Conservation (phyloP, 1,284 basidiomycete species). For the Thecaphora frezii region DNA sequence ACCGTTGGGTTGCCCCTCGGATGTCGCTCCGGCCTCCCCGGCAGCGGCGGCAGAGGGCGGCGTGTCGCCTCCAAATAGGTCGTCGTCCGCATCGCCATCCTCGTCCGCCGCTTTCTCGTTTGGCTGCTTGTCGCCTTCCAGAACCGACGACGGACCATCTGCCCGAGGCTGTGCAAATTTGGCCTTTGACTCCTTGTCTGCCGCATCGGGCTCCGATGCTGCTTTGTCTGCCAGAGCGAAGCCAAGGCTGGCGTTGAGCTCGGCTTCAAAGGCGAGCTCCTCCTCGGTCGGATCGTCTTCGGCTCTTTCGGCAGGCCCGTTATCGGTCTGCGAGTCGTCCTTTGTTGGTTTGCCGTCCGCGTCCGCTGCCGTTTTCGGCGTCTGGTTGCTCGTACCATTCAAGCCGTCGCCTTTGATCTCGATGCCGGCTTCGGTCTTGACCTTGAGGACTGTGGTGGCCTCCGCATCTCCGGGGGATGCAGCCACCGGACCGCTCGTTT, state of each 20-base stretch:
- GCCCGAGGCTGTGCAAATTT: constrained; percentile 14
- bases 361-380: background rate
- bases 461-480: too few species aligned
- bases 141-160: constrained; percentile 3
- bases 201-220: background rate
- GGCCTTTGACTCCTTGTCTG: background rate
- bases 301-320: background rate
- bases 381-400: too few species aligned
- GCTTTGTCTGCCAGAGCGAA: constrained; percentile 21
- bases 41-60: constrained; percentile 12
- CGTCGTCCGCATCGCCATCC: constrained; percentile 20
- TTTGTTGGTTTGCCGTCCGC: constrained; percentile 23
- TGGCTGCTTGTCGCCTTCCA: constrained; percentile 16
- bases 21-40: constrained; percentile 1
- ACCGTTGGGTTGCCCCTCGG: constrained; percentile 11
- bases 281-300: constrained; percentile 33
- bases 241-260: constrained; percentile 35
- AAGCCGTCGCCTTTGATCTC: too few species aligned
- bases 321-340: too few species aligned
- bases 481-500: too few species aligned
- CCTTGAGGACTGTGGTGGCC: too few species aligned
- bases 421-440: background rate
- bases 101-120: constrained; percentile 16
- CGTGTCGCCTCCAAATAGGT: constrained; percentile 34
- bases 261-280: constrained; percentile 43